phyloP scores from a whole-genome alignment of 2,329 filamentous ascomycete genomes.

The Sporothrix globosa region DNA sequence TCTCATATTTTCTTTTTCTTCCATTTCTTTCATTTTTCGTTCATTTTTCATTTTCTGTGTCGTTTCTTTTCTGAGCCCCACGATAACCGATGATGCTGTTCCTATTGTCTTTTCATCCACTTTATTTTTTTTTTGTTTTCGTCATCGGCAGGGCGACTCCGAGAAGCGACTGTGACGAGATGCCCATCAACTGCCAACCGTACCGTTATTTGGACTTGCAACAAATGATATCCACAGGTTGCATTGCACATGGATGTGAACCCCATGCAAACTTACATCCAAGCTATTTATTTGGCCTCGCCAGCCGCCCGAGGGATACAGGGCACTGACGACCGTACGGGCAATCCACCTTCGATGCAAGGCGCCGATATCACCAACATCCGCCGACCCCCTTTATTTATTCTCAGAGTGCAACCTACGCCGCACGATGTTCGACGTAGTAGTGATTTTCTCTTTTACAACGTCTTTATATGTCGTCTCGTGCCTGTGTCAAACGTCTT shows the following conservation, averaged over 20 bases:
- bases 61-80: not conserved
- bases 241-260: not conserved
- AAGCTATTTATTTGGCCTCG: not conserved
- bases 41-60: not conserved
- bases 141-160: not conserved
- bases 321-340: constrained; percentile 21
- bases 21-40: not conserved
- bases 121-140: not conserved
- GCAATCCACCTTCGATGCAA: constrained; percentile 7
- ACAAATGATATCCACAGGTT: too few relatives aligned
- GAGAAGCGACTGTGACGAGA: not conserved
- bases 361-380: not conserved
- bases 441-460: not conserved
- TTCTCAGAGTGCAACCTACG: not conserved
- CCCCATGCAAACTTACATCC: not conserved
- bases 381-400: constrained; percentile 5
- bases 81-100: not conserved
- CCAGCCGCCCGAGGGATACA: not conserved
- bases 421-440: too few relatives aligned
- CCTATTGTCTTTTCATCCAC: not conserved
- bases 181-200: not conserved
- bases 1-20: not conserved
- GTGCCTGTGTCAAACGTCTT: not conserved
- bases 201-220: not conserved
- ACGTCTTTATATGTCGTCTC: not conserved